Evolutionary conservation across 2,329 filamentous ascomycete species (phyloP).

Genomic region (Fusarium temperatum): DNA sequence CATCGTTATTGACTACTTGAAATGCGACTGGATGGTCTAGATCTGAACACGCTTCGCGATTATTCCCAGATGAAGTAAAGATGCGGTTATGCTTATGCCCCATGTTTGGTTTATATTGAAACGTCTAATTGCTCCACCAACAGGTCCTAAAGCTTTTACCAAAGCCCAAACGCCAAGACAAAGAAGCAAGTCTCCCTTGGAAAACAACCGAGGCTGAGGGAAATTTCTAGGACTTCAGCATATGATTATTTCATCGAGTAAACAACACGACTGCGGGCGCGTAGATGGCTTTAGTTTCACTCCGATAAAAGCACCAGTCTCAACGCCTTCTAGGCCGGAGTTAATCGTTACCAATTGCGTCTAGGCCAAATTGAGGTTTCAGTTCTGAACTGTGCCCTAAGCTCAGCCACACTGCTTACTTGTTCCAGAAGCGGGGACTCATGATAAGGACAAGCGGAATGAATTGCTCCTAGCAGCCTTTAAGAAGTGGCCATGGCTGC

Average conservation of each 20-base stretch:
- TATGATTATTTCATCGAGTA: accelerated
- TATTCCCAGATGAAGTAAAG: background rate
- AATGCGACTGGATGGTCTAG: background rate
- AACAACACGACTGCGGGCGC: too few relatives aligned
- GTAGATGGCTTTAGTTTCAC: too few relatives aligned
- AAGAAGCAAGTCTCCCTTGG: background rate
- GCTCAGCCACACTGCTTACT: background rate
- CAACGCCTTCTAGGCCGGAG: background rate
- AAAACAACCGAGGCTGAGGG: background rate
- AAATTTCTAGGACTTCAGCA: background rate
- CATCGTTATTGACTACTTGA: background rate
- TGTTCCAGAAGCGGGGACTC: background rate
- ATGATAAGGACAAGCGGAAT: background rate
- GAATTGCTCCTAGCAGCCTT: background rate
- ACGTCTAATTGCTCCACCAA: background rate
- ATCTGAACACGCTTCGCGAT: background rate
- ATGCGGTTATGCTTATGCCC: background rate
- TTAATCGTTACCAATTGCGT: background rate
- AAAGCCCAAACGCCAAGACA: background rate
- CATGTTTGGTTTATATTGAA: background rate
- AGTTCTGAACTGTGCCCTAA: background rate
- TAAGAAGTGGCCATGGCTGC: background rate
- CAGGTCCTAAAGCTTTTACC: background rate
- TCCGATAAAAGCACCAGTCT: background rate
- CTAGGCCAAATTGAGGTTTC: background rate